Evolutionary conservation across 164 flowering plant species (phyloP).

Genomic region (Buxus sempervirens): DNA sequence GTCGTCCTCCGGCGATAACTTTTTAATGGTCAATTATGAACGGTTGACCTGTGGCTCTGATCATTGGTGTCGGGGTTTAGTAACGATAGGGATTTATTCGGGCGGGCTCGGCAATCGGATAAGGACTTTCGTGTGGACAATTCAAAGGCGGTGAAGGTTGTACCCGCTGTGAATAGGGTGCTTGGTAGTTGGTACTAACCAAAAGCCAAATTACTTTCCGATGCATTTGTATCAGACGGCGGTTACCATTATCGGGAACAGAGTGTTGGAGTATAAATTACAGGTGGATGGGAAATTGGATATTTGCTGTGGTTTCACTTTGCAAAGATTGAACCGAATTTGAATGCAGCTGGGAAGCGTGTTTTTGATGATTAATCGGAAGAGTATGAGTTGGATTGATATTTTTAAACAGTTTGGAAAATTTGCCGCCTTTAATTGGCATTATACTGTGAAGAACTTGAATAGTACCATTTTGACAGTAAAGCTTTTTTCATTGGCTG

Average conservation of each 20-base stretch:
- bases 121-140: conserved; percentile 21
- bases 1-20: conserved; percentile 21
- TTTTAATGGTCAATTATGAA: conserved; percentile 78
- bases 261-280: conserved; percentile 54
- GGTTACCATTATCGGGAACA: conserved; percentile 27
- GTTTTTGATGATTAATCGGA: conserved; percentile 85
- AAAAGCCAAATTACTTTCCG: conserved; percentile 80
- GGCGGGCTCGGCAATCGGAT: conserved; percentile 89
- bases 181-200: conserved; percentile 32
- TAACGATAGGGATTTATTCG: conserved; percentile 69
- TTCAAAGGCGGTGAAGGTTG: conserved; percentile 12
- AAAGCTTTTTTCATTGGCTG: conserved; percentile 63
- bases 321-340: conserved; percentile 76
- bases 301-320: conserved; percentile 90
- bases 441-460: conserved; percentile 69
- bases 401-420: conserved; percentile 63
- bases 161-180: conserved; percentile 37
- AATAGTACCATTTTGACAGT: conserved; percentile 58
- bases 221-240: conserved; percentile 73
- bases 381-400: conserved; percentile 69
- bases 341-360: conserved; percentile 56
- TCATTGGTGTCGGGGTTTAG: conserved; percentile 83
- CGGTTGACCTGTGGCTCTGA: conserved; percentile 60
- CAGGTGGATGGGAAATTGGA: conserved; percentile 83
- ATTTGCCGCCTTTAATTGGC: conserved; percentile 66